A percentile compares a stretch with the other conserved stretches of the same genome.
These are phyloP conservation scores for Iberis pinnata DNA, from an alignment of 345 rosid species.

Conservation along the genomic window DNA sequence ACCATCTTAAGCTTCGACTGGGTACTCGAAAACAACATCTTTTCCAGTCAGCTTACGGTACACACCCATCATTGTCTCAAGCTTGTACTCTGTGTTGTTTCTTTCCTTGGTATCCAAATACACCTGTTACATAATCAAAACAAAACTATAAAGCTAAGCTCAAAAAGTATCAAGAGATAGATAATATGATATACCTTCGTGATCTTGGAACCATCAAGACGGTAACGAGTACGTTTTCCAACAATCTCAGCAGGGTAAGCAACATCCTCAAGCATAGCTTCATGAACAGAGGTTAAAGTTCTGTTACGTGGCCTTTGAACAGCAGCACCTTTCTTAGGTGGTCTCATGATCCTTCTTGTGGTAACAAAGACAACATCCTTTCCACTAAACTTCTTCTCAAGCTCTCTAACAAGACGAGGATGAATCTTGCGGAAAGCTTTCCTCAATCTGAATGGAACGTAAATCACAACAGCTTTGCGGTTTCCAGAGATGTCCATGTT, in stretches of 20 bases:
- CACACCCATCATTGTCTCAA: slow-evolving; percentile 63
- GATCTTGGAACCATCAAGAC: slow-evolving; percentile 74
- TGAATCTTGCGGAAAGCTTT: slow-evolving; percentile 84
- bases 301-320: slow-evolving; percentile 78
- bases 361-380: slow-evolving; percentile 81
- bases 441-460: slow-evolving; percentile 76
- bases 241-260: slow-evolving; percentile 90
- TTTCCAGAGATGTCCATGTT: slow-evolving; percentile 72
- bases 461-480: slow-evolving; percentile 78
- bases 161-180: neutral
- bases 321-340: slow-evolving; percentile 94
- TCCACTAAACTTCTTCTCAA: slow-evolving; percentile 94
- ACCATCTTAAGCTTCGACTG: slow-evolving; percentile 46
- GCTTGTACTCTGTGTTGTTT: slow-evolving; percentile 75
- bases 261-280: slow-evolving; percentile 74
- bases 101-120: slow-evolving; percentile 76
- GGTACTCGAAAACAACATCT: slow-evolving; percentile 82
- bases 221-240: slow-evolving; percentile 69
- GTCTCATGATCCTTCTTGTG: slow-evolving; percentile 72
- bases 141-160: neutral
- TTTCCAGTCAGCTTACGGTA: slow-evolving; percentile 84
- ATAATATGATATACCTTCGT: slow-evolving; percentile 46
- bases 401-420: slow-evolving; percentile 73
- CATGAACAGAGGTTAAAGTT: slow-evolving; percentile 73
- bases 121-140: slow-evolving; percentile 33